A percentile compares a stretch with the other conserved stretches of the same genome.
Evolutionary conservation across 2,329 filamentous ascomycete species (phyloP).

Genomic region (Cadophora gregata): DNA sequence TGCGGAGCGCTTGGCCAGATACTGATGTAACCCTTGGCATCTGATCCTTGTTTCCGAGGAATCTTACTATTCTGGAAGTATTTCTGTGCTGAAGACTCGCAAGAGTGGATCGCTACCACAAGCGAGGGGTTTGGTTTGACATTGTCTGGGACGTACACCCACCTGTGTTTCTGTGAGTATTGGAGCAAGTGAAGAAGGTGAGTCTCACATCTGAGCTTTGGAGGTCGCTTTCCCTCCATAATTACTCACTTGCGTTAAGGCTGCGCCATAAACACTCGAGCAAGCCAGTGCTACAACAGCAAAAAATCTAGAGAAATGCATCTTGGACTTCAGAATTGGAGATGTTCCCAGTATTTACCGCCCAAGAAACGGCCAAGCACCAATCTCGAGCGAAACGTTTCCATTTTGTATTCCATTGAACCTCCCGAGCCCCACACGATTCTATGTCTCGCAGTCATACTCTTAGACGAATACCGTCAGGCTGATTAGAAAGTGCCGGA

Average conservation of each 20-base stretch:
- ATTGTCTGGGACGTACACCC: conserved; percentile 35
- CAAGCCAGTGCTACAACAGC: conserved; percentile 9
- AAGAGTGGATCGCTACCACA: conserved; percentile 36
- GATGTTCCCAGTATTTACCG: background rate
- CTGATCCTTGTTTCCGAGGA: conserved; percentile 58
- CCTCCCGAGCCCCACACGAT: background rate
- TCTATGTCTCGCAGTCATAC: background rate
- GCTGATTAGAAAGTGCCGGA: conserved; percentile 10
- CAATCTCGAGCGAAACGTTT: background rate
- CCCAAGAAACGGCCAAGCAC: conserved; percentile 5
- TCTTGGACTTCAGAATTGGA: background rate
- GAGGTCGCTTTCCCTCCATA: conserved; percentile 34
- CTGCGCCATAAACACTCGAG: conserved; percentile 20
- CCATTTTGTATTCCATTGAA: conserved; percentile 17
- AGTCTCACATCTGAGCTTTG: conserved; percentile 32
- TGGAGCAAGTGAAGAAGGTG: background rate
- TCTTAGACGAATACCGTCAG: background rate
- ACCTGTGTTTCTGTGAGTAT: conserved; percentile 27
- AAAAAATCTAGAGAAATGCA: conserved; percentile 25
- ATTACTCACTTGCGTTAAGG: conserved; percentile 29
- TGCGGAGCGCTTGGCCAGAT: conserved; percentile 62
- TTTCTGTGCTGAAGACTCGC: conserved; percentile 49
- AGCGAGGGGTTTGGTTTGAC: conserved; percentile 33
- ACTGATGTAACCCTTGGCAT: conserved; percentile 61
- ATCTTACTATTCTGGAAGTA: conserved; percentile 41